Evolutionary conservation across 192 early-diverging fungal genomes (phyloP), one percentile per base, ranked within the genome.

Genomic region (Chytriomyces sp.): DNA sequence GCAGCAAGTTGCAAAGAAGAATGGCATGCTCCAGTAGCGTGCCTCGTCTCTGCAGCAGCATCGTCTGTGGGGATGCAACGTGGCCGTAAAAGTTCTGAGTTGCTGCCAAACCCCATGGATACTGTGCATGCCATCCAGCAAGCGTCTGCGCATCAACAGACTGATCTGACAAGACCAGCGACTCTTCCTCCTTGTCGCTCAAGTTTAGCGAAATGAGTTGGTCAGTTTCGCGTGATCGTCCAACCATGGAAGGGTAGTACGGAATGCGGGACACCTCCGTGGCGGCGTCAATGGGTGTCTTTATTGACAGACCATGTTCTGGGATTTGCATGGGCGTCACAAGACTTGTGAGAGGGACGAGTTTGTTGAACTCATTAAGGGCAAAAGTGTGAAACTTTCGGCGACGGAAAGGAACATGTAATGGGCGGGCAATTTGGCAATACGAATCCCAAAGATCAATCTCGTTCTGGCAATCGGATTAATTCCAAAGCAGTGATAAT

Each of bases 321-420:
- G 64, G 50, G 13, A 70, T 60, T n/a, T 13, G 10, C 8, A 82
- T 65, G 13, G 75, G 78, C 8, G 47, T 50, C 13, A 85, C 28
- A 67, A 85, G 78, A 23, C 67, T 64, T 4, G 76, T 72, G 7
- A 85, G 76, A 49, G 82, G 78, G 0, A 81, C 71, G 47, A 85
- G 70, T 44, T 62, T 49, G 65, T 85, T 82, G 57, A 10, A 63
- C 74, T 85, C 84, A 49, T 83, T 77, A 50, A 85, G 45, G 0
- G 18, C 71, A 45, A 85, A 57, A 16, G 76, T 71, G 24, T 70
- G 72, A 49, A 82, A 85, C 24, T 50, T 47, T 16, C 84, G 48
- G 5, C 75, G 72, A 6, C 72, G 82, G 59, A 85, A 85, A 7
- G 78, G 65, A 8, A 45, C 35, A 8, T 61, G 49, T 0, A 84